These are phyloP conservation scores for Ascochyta lentis DNA, from an alignment of 2,329 filamentous ascomycete species.

Conservation along the genomic window DNA sequence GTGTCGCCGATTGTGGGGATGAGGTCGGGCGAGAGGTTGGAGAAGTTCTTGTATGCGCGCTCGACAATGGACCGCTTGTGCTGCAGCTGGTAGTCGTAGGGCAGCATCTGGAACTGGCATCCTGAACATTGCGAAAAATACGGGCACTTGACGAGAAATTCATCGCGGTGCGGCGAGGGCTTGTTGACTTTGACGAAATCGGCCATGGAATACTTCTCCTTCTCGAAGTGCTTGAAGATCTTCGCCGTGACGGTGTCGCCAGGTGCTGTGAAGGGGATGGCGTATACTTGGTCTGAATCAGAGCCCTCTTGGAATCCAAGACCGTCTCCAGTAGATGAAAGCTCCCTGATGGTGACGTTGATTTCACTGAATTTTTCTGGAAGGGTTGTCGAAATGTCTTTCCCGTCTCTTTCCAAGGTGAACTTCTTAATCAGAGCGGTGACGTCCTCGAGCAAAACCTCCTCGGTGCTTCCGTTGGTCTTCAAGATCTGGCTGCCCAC, in stretches of 20 bases:
- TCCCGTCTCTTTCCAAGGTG: constrained; percentile 30
- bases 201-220: constrained; percentile 74
- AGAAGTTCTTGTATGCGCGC: constrained; percentile 92
- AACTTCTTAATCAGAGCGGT: constrained; percentile 51
- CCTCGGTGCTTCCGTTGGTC: constrained; percentile 57
- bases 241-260: constrained; percentile 83
- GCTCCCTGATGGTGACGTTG: constrained; percentile 78
- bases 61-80: constrained; percentile 88
- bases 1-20: constrained; percentile 82
- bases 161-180: constrained; percentile 78
- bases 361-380: constrained; percentile 76
- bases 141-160: constrained; percentile 76
- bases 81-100: constrained; percentile 82
- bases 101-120: constrained; percentile 97
- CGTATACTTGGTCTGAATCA: constrained; percentile 73
- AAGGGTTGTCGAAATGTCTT: constrained; percentile 44
- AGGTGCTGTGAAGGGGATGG: constrained; percentile 86
- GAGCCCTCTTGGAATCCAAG: constrained; percentile 73
- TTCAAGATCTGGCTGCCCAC: constrained; percentile 45
- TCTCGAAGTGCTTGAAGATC: constrained; percentile 72
- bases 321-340: constrained; percentile 93
- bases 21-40: constrained; percentile 75
- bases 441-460: constrained; percentile 57
- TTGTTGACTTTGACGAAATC: constrained; percentile 81
- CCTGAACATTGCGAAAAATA: constrained; percentile 88